These are phyloP conservation scores for Hibiscus syriacus DNA, from an alignment of 345 rosid genomes.

Conservation along the genomic window DNA sequence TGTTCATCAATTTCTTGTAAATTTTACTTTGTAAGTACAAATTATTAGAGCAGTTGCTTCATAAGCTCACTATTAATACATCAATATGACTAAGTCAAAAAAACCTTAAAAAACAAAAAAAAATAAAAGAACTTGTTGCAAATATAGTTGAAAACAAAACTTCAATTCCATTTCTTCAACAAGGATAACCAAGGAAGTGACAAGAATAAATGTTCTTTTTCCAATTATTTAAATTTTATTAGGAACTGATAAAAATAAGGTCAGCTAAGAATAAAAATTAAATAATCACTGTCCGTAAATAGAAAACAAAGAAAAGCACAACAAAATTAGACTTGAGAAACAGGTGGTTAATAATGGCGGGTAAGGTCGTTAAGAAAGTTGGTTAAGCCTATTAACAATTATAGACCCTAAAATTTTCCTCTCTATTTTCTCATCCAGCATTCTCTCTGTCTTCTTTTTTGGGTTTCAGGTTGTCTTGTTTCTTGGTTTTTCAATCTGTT, in stretches of 20 bases:
- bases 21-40: neutral
- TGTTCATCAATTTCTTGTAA: conserved; percentile 3
- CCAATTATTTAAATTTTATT: too few relatives aligned
- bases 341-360: neutral
- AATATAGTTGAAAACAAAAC: neutral
- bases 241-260: too few relatives aligned
- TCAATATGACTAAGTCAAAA: conserved; percentile 7
- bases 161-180: neutral
- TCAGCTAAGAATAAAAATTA: too few relatives aligned
- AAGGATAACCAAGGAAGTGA: neutral
- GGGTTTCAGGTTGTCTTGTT: neutral
- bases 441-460: too few relatives aligned
- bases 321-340: too few relatives aligned
- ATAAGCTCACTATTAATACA: neutral
- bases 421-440: conserved; percentile 9
- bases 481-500: neutral
- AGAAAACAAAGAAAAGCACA: too few relatives aligned
- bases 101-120: neutral
- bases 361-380: neutral
- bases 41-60: neutral
- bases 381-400: neutral
- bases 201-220: neutral
- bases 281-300: too few relatives aligned
- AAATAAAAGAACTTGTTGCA: neutral
- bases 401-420: neutral